Evolutionary conservation across 2,329 filamentous ascomycete species (phyloP).

Genomic region (Metarhizium rileyi): DNA sequence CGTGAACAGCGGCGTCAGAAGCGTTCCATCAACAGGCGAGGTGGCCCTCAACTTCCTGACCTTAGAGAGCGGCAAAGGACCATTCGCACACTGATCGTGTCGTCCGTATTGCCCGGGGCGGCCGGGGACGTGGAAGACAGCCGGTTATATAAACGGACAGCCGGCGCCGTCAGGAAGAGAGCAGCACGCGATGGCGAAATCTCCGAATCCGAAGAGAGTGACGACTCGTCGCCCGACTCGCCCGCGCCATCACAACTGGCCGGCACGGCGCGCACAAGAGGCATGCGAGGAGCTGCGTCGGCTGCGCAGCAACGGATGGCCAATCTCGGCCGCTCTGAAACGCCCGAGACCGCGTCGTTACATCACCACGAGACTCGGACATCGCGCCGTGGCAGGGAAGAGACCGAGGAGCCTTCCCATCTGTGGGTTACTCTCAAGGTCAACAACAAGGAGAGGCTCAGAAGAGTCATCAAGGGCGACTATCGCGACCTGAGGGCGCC

Average conservation of each 20-base stretch:
- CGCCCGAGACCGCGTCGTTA: slow-evolving; percentile 59
- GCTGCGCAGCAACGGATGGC: slow-evolving; percentile 83
- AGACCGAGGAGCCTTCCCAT: slow-evolving; percentile 64
- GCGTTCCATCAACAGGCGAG: slow-evolving; percentile 84
- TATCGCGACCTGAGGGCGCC: slow-evolving; percentile 29
- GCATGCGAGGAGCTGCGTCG: slow-evolving; percentile 79
- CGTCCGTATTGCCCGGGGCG: slow-evolving; percentile 82
- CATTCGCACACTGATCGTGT: slow-evolving; percentile 84
- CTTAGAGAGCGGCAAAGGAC: slow-evolving; percentile 91
- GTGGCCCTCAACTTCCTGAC: slow-evolving; percentile 88
- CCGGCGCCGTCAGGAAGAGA: slow-evolving; percentile 49
- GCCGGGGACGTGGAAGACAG: slow-evolving; percentile 74
- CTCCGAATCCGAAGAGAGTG: slow-evolving; percentile 86
- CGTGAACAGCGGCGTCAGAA: slow-evolving; percentile 92
- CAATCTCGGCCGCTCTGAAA: slow-evolving; percentile 73
- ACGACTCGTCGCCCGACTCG: slow-evolving; percentile 80
- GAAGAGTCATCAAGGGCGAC: slow-evolving; percentile 51
- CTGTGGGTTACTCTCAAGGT: slow-evolving; percentile 70
- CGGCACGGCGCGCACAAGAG: slow-evolving; percentile 76
- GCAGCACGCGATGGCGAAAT: slow-evolving; percentile 52
- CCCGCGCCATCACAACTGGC: slow-evolving; percentile 64
- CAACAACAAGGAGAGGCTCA: slow-evolving; percentile 57
- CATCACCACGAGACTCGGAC: slow-evolving; percentile 66
- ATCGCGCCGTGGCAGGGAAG: slow-evolving; percentile 60
- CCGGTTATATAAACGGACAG: slow-evolving; percentile 72